Conservation (phyloP, 108 stramenopile genomes). For the Aureococcus anophagefferens region DNA sequence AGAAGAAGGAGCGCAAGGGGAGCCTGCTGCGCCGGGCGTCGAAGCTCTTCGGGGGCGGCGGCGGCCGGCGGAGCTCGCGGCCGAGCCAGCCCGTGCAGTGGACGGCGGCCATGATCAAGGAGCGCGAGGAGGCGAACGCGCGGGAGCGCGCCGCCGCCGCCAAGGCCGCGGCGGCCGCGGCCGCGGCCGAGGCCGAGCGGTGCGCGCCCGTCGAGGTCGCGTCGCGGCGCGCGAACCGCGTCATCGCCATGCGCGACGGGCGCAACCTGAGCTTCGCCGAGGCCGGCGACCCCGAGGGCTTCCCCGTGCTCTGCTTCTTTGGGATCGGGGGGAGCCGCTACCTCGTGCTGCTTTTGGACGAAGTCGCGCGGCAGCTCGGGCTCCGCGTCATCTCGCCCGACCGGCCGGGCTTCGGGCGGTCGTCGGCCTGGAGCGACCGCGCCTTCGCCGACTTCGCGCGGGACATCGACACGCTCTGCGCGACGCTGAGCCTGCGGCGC, state of each 20-base stretch:
- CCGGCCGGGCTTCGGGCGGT: constrained; percentile 1
- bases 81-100: too few species aligned
- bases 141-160: too few species aligned
- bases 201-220: too few species aligned
- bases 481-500: neutral
- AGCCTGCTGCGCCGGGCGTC: too few species aligned
- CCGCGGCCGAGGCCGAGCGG: too few species aligned
- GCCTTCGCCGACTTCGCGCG: neutral
- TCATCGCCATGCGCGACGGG: neutral
- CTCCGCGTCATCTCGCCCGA: neutral
- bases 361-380: neutral
- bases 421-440: neutral
- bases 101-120: too few species aligned
- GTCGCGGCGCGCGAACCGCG: neutral
- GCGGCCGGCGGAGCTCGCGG: too few species aligned
- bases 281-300: neutral
- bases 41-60: too few species aligned
- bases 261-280: neutral
- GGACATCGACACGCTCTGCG: neutral
- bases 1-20: too few species aligned
- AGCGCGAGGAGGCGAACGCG: too few species aligned
- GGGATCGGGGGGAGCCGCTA: neutral
- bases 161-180: too few species aligned
- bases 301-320: neutral
- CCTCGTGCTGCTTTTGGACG: neutral